Base-by-base conservation (phyloP, 2,329 filamentous ascomycete genomes). In the Remersonia thermophila region DNA sequence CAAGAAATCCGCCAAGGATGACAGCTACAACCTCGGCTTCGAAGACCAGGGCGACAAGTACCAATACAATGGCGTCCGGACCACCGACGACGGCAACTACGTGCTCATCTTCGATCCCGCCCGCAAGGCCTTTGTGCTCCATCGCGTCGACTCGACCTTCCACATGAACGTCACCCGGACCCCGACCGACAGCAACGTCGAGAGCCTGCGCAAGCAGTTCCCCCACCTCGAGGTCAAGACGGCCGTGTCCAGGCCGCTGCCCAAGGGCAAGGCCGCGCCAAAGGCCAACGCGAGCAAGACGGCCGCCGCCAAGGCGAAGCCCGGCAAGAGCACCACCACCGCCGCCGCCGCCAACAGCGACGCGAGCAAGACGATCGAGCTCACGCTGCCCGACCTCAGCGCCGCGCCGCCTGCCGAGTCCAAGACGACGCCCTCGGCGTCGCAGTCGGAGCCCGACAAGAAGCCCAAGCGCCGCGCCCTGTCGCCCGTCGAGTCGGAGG, bases 141-240 rank as follows among this genome's bases (percentile, higher is more conserved):
- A 95, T 61, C 77, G 76, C 35, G 65, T 95, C 37, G 75, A 84
- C 53, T 80, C 78, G n/a, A 77, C 78, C 27, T 81, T 93, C 59
- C 79, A 84, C 51, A 87, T 94, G 79, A 95, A 94, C 56, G 61
- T 94, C 36, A 76, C 73, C 35, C 74, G 70, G 37, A 76, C 76
- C 11, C 83, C 80, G 2, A 71, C 67, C 45, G 78, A 80, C 49
- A 62, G 67, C 36, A 73, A 83, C 46, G 59, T 68, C 36, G 70
- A 72, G 20, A 73, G 69, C 49, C 65, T 93, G 28, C 68, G 73
- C 32, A 69, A 74, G 33, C 69, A 79, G 51, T 77, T 83, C 52
- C 66, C 75, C 8, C 83, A 83, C 41, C 66, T 91, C 27, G 64
- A 66, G 16, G 43, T 51, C 33, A 47, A 46, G 36, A 40, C 38